Conservation (phyloP, 2,329 filamentous ascomycete genomes). For the Aspergillus piperis region DNA sequence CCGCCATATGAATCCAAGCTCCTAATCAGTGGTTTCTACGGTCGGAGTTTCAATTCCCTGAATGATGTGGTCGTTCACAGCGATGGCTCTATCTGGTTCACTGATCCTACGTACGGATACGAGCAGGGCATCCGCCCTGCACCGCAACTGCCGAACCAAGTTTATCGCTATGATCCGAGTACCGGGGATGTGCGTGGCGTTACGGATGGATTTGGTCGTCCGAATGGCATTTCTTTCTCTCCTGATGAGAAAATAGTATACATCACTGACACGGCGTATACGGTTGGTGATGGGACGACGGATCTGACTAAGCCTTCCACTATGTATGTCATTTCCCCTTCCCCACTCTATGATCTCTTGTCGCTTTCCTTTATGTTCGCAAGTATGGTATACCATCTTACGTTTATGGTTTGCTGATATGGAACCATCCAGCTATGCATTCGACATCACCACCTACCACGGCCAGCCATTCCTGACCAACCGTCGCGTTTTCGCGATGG, state of each 20-base stretch:
- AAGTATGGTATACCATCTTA: too few species aligned
- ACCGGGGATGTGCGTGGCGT: slow-evolving; percentile 41
- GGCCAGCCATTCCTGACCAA: slow-evolving; percentile 49
- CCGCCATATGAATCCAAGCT: slow-evolving; percentile 1
- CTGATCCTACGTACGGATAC: slow-evolving; percentile 42
- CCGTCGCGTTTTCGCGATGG: slow-evolving; percentile 54
- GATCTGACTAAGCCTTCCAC: slow-evolving; percentile 23
- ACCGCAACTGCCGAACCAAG: slow-evolving; percentile 39
- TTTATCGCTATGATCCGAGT: slow-evolving; percentile 44
- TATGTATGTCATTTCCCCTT: slow-evolving; percentile 28
- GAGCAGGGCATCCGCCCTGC: slow-evolving; percentile 36
- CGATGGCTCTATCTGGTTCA: slow-evolving; percentile 44
- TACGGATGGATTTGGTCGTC: slow-evolving; percentile 41
- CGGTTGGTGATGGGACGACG: slow-evolving; percentile 24
- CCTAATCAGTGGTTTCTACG: slow-evolving; percentile 35
- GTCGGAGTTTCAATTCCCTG: slow-evolving; percentile 29
- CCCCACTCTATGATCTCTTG: too few species aligned
- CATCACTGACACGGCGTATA: slow-evolving; percentile 43
- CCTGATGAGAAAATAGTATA: slow-evolving; percentile 43
- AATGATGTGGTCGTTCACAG: slow-evolving; percentile 42
- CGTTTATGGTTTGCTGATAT: neutral
- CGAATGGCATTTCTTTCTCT: slow-evolving; percentile 47
- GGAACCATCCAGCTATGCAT: slow-evolving; percentile 44
- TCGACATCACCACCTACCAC: slow-evolving; percentile 44
- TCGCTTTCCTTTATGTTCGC: neutral